These are phyloP conservation scores for Globisporangium cystogenes DNA, from an alignment of 352 stramenopile genomes.

Conservation along the genomic window DNA sequence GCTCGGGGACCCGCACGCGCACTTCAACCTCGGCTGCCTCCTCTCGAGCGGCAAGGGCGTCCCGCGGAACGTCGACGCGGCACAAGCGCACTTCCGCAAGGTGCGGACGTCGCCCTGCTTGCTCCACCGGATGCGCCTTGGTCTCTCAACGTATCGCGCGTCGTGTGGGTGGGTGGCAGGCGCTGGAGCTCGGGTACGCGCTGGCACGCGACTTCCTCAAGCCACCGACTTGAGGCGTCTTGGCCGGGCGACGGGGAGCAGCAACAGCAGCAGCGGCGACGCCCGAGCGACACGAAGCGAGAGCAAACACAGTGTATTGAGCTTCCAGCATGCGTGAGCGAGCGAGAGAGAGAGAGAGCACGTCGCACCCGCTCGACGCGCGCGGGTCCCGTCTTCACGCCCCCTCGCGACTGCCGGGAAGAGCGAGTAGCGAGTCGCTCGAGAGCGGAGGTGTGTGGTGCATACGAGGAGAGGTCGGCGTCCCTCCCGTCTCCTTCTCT, in stretches of 20 bases:
- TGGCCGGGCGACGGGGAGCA: not conserved
- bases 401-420: not conserved
- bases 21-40: slow-evolving; percentile 78
- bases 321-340: not conserved
- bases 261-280: not conserved
- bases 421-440: not conserved
- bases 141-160: no score
- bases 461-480: not conserved
- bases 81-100: slow-evolving; percentile 57
- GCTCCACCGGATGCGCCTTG: not conserved
- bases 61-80: slow-evolving; percentile 40
- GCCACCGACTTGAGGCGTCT: not conserved
- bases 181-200: slow-evolving; percentile 49
- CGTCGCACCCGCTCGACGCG: not conserved
- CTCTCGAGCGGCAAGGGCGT: slow-evolving; percentile 61
- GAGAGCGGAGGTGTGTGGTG: not conserved
- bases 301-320: not conserved
- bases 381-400: not conserved
- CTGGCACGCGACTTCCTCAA: slow-evolving; percentile 49
- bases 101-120: not conserved
- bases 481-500: not conserved
- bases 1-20: slow-evolving; percentile 41
- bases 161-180: no score
- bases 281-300: not conserved
- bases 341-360: slow-evolving; percentile 1